Percentiles rank a stretch among this genome's conserved stretches.
Evolutionary conservation across 78 protist genomes (phyloP).

Genomic region (Blattamonas nauphoetae): DNA sequence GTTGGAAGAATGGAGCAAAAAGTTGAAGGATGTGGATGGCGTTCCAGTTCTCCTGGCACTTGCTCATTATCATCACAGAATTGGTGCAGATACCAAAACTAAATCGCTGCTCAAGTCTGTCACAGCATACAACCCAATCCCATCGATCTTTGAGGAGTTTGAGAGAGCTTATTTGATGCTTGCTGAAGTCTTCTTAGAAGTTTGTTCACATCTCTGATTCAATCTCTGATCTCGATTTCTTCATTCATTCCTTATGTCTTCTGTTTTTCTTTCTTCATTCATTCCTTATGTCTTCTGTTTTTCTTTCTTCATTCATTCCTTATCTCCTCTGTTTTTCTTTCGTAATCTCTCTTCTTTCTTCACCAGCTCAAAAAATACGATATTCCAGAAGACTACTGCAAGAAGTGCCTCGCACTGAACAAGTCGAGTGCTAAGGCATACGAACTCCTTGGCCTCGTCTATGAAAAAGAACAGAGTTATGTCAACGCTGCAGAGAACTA

Average conservation of each 20-base stretch:
- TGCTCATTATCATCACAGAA: background rate
- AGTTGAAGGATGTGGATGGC: background rate
- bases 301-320: background rate
- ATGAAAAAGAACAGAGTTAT: constrained; percentile 22
- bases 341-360: background rate
- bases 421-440: background rate
- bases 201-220: background rate
- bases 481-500: constrained; percentile 11
- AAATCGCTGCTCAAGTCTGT: background rate
- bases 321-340: background rate
- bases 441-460: constrained; percentile 10
- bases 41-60: background rate
- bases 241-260: background rate
- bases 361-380: constrained; percentile 14
- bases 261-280: background rate
- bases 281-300: background rate
- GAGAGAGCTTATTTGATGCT: constrained; percentile 17
- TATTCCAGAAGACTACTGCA: constrained; percentile 7
- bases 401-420: background rate
- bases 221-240: background rate
- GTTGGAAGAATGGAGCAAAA: background rate
- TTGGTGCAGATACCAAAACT: background rate
- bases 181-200: constrained; percentile 1
- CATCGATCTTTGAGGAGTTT: constrained; percentile 8
- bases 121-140: background rate